Evolutionary conservation across 176 grass and related monocot species (phyloP), one percentile per base, ranked within the genome.

Genomic region (Phoenix roebelenii): DNA sequence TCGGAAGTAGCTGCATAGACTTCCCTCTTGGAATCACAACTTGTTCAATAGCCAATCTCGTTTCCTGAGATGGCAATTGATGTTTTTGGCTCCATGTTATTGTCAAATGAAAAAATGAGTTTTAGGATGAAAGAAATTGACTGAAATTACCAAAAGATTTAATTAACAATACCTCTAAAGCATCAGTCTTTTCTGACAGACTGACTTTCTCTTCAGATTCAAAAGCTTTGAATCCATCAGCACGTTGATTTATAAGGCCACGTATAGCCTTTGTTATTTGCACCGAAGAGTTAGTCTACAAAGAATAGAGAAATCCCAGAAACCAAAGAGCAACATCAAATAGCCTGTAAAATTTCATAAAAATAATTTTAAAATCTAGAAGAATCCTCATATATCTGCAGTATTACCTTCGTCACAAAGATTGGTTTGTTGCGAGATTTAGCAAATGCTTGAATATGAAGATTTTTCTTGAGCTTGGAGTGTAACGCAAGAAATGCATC

Each of bases 381-480:
- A 44, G 3, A 44, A 12, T 44, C 35, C 10, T 44, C 35, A 3
- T 44, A 14, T 14, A 57, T 52, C 4, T 44, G 51, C 5, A 55
- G 50, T 25, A 44, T n/a, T 72, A 97, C 92, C 84, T 97, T 97
- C 6, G 80, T 74, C 2, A 88, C 77, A 79, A 85, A 88, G 79
- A 91, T 73, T 12, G 87, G 81, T 73, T 85, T 88, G 35, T 75
- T 77, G 61, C 73, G 68, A 61, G 84, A 85, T 65, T 80, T 75
- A 15, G 83, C 67, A 35, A 74, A 58, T 71, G 79, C 73, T 78
- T 88, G 83, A 77, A 97, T 80, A n/a, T 91, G 81, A 59, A 65
- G 63, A 61, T 91, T 91, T 74, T 88, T 97, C 72, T 97, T 88
- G 44, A 97, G 72, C 59, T 88, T 97, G 0, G 78, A 80, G 68